Evolutionary conservation across 2,329 filamentous ascomycete species (phyloP).

Genomic region (Arthrinium puccinioides): DNA sequence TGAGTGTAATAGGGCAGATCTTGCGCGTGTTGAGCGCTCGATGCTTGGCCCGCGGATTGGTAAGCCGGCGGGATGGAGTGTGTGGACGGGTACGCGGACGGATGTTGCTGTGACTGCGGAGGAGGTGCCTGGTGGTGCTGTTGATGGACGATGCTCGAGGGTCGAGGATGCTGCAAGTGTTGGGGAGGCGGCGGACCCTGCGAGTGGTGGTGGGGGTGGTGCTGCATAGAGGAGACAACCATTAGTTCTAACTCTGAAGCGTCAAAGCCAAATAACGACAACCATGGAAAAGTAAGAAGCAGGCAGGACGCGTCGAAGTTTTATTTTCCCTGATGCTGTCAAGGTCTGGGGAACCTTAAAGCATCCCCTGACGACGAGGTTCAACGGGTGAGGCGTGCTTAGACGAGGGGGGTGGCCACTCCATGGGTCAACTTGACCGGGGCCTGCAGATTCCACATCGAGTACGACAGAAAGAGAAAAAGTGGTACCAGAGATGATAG

Average conservation of each 20-base stretch:
- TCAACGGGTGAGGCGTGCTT: slow-evolving; percentile 23
- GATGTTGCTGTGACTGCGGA: slow-evolving; percentile 47
- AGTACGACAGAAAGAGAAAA: slow-evolving; percentile 15
- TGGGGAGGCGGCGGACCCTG: slow-evolving; percentile 63
- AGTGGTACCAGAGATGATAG: slow-evolving; percentile 19
- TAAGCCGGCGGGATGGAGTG: slow-evolving; percentile 62
- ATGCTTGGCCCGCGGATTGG: slow-evolving; percentile 56
- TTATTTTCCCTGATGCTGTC: slow-evolving; percentile 40
- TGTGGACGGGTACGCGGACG: slow-evolving; percentile 59
- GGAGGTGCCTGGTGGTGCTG: slow-evolving; percentile 63
- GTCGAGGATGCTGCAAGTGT: slow-evolving; percentile 64
- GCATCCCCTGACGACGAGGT: slow-evolving; percentile 37
- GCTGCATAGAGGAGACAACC: slow-evolving; percentile 59
- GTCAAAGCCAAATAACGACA: slow-evolving; percentile 24
- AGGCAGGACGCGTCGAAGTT: slow-evolving; percentile 41
- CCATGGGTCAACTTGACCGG: slow-evolving; percentile 23
- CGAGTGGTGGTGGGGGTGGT: slow-evolving; percentile 67
- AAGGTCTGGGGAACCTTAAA: slow-evolving; percentile 33
- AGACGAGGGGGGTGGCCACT: slow-evolving; percentile 18
- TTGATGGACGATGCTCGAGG: slow-evolving; percentile 66
- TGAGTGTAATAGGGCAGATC: slow-evolving; percentile 74
- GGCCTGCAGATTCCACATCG: slow-evolving; percentile 16
- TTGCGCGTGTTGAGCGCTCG: slow-evolving; percentile 53
- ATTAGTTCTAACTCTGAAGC: slow-evolving; percentile 39
- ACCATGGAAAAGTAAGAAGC: slow-evolving; percentile 31